Evolutionary conservation across 139 green algal genomes (phyloP).

Genomic region (Ulvella scutata): DNA sequence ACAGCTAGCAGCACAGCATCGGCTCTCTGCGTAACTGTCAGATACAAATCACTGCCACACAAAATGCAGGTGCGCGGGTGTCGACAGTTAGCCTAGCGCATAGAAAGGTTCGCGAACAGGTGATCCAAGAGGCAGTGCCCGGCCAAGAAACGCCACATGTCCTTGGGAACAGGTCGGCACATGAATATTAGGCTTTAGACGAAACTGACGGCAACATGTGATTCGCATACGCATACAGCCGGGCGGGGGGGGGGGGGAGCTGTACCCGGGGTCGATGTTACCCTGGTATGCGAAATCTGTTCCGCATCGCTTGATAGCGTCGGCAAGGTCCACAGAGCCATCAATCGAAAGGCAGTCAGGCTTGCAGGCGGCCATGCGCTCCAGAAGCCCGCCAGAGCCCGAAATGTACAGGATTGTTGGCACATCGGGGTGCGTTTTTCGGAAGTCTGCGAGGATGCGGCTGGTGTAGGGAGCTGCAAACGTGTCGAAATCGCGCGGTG

Average conservation of each 20-base stretch:
- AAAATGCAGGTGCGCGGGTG: no score
- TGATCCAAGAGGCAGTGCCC: no score
- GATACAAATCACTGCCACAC: no score
- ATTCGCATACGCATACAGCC: neutral
- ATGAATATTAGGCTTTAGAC: no score
- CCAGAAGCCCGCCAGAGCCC: constrained; percentile 68
- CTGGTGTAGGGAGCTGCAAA: constrained; percentile 69
- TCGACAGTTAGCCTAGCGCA: no score
- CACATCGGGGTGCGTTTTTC: constrained; percentile 56
- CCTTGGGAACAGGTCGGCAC: no score
- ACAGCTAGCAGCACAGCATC: no score
- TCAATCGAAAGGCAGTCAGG: constrained; percentile 77
- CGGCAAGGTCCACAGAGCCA: constrained; percentile 65
- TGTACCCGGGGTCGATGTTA: constrained; percentile 86
- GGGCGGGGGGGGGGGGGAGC: no score
- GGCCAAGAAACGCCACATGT: no score
- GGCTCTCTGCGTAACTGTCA: no score
- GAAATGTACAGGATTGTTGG: constrained; percentile 89
- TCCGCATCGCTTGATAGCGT: constrained; percentile 65
- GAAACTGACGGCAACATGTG: neutral
- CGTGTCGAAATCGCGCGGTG: constrained; percentile 79
- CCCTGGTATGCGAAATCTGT: constrained; percentile 71
- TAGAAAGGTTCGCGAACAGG: no score
- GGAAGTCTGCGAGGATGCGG: neutral
- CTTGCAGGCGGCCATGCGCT: constrained; percentile 78